A percentile compares a stretch with the other conserved stretches of the same genome.
Evolutionary conservation across 2,329 filamentous ascomycete species (phyloP).

Genomic region (Penicillium sp.): DNA sequence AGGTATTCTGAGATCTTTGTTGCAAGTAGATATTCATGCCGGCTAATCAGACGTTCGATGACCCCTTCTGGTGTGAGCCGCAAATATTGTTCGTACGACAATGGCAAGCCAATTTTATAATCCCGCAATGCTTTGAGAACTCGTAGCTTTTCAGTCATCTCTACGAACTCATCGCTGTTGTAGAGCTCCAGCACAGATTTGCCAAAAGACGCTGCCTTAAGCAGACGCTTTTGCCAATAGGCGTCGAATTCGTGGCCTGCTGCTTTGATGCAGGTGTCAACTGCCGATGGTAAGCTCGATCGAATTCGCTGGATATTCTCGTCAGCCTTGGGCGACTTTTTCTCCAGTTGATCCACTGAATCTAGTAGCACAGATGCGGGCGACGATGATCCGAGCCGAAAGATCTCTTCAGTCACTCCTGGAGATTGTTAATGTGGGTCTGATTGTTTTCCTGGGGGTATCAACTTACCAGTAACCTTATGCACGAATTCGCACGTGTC

Average conservation of each 20-base stretch:
- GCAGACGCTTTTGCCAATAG: slow-evolving; percentile 89
- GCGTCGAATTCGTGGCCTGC: slow-evolving; percentile 87
- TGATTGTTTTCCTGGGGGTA: neutral
- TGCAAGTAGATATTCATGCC: slow-evolving; percentile 87
- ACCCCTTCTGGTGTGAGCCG: slow-evolving; percentile 85
- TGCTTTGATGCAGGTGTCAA: slow-evolving; percentile 89
- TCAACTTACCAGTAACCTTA: slow-evolving; percentile 66
- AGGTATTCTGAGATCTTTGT: slow-evolving; percentile 86
- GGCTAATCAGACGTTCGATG: slow-evolving; percentile 80
- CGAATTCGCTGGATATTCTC: slow-evolving; percentile 96
- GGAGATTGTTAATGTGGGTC: slow-evolving; percentile 6
- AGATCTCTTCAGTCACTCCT: slow-evolving; percentile 82
- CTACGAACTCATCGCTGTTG: slow-evolving; percentile 97
- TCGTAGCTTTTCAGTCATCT: slow-evolving; percentile 91
- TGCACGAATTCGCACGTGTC: slow-evolving; percentile 98
- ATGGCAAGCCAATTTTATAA: slow-evolving; percentile 83
- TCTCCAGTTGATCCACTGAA: slow-evolving; percentile 84
- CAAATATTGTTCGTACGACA: slow-evolving; percentile 93
- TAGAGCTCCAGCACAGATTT: slow-evolving; percentile 97
- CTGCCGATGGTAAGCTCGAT: slow-evolving; percentile 81
- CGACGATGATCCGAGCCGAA: slow-evolving; percentile 81
- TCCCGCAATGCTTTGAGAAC: slow-evolving; percentile 90
- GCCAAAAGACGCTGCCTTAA: slow-evolving; percentile 96
- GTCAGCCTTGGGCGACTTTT: slow-evolving; percentile 93
- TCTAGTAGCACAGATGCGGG: slow-evolving; percentile 91